phyloP scores from a whole-genome alignment of 257 asterid species.

The Rubia yunnanensis region DNA sequence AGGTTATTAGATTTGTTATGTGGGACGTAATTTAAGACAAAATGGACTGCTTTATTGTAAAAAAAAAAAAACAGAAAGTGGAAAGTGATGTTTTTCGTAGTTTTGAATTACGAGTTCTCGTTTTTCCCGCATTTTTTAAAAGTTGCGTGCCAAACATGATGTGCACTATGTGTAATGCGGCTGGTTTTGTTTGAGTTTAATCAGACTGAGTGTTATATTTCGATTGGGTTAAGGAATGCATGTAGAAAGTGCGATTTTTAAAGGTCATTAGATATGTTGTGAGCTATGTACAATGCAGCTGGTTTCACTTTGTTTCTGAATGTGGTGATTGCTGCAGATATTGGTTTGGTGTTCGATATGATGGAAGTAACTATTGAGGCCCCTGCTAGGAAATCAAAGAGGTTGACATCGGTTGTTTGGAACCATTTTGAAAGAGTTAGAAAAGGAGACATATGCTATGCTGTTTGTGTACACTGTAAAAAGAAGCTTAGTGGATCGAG shows the following conservation, averaged over 20 bases:
- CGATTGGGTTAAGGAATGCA: background rate
- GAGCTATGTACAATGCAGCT: background rate
- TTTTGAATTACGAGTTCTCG: background rate
- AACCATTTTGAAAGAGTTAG: constrained; percentile 85
- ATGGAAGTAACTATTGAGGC: constrained; percentile 69
- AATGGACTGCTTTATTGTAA: no score
- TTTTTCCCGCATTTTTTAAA: no score
- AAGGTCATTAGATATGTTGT: background rate
- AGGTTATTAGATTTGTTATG: background rate
- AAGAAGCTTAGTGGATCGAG: constrained; percentile 96
- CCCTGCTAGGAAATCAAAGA: constrained; percentile 81
- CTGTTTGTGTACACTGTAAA: constrained; percentile 90
- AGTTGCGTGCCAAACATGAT: no score
- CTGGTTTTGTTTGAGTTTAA: background rate
- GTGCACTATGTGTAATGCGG: background rate
- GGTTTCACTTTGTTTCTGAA: constrained; percentile 17
- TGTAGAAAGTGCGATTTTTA: background rate
- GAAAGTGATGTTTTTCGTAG: background rate
- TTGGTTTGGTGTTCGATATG: constrained; percentile 21
- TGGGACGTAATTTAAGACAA: no score
- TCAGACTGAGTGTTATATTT: background rate
- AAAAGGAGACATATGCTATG: constrained; percentile 85
- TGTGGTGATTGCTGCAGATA: constrained; percentile 27
- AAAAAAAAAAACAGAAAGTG: no score
- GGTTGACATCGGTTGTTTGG: constrained; percentile 94